Evolutionary conservation across 225 moss, liverwort and hornwort species (phyloP), one percentile per base, ranked within the genome.

Genomic region (Physcomitrium patens): DNA sequence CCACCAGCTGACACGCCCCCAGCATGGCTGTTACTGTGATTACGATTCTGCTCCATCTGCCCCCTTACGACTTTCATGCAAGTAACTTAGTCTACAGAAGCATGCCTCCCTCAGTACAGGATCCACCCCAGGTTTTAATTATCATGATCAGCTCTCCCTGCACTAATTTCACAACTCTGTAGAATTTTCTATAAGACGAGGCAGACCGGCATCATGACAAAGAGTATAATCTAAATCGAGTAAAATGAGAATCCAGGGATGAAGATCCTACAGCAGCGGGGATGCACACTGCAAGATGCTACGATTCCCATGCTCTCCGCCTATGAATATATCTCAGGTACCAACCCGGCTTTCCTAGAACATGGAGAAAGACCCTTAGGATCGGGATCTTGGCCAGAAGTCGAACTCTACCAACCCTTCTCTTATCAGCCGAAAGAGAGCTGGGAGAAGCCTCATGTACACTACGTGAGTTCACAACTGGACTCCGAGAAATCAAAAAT

Each of bases 11-110:
- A 84, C 37, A 74, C 31, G 2, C 31, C 37, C 46, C 22, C 68
- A 43, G 56, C 68, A 60, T 76, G 67, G 59, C 55, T 76, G 60
- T 67, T 58, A 53, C 71, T 63, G 17, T 65, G 70, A 65, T 62
- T 41, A 78, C 65, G 78, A 65, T 78, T 78, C 5, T 78, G 71
- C 23, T 78, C 71, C 70, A 71, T 63, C 70, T 78, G 78, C 26
- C 78, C 71, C 46, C 71, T 63, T 64, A 72, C 69, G 69, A 70
- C 72, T 41, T 62, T 62, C 61, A 62, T 41, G 61, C 61, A 62
- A 11, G 37, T 8, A 62, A 62, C 31, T 31, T 62, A 5, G 16
- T 62, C 61, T 62, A 62, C 61, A 62, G 15, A 17, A 41, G 41
- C 31, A 37, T 37, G 7, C 5, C 61, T 62, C 37, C 28, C 61